Percentiles rank a stretch among this genome's conserved stretches.
Conservation (phyloP, 352 stramenopile genomes). For the Phytophthora pisi region DNA sequence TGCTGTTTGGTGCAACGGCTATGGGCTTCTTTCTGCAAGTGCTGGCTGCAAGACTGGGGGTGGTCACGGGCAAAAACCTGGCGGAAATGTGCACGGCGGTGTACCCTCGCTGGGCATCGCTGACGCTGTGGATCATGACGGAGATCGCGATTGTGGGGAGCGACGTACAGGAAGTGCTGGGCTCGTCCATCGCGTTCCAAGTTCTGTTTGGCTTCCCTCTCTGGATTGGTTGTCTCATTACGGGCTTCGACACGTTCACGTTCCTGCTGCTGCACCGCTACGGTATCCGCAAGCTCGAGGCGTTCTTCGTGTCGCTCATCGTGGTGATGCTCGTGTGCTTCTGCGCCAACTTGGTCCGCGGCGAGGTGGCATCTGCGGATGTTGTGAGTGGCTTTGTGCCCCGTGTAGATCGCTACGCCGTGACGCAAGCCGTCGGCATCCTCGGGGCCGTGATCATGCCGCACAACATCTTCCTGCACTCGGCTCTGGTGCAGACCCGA, state of each 20-base stretch:
- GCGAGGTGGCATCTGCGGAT: slow-evolving; percentile 70
- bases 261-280: slow-evolving; percentile 94
- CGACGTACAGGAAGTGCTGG: slow-evolving; percentile 93
- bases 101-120: slow-evolving; percentile 79
- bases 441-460: slow-evolving; percentile 97
- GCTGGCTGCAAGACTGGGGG: slow-evolving; percentile 91
- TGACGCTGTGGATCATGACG: slow-evolving; percentile 92
- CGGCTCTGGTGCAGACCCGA: slow-evolving; percentile 81
- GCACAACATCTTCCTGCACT: slow-evolving; percentile 97
- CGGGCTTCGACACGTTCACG: slow-evolving; percentile 92
- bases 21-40: slow-evolving; percentile 94
- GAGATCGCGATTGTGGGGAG: slow-evolving; percentile 93
- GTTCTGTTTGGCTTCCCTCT: slow-evolving; percentile 91
- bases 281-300: slow-evolving; percentile 94
- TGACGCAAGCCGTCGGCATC: slow-evolving; percentile 90
- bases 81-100: slow-evolving; percentile 85
- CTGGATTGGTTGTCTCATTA: slow-evolving; percentile 91
- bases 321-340: slow-evolving; percentile 94
- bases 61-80: slow-evolving; percentile 92
- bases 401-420: slow-evolving; percentile 72
- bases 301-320: slow-evolving; percentile 93
- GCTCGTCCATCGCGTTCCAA: slow-evolving; percentile 91
- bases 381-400: slow-evolving; percentile 86
- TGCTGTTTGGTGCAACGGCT: slow-evolving; percentile 89
- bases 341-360: slow-evolving; percentile 89